Conservation (phyloP, 495 filamentous ascomycete species). For the Darksidea phi region DNA sequence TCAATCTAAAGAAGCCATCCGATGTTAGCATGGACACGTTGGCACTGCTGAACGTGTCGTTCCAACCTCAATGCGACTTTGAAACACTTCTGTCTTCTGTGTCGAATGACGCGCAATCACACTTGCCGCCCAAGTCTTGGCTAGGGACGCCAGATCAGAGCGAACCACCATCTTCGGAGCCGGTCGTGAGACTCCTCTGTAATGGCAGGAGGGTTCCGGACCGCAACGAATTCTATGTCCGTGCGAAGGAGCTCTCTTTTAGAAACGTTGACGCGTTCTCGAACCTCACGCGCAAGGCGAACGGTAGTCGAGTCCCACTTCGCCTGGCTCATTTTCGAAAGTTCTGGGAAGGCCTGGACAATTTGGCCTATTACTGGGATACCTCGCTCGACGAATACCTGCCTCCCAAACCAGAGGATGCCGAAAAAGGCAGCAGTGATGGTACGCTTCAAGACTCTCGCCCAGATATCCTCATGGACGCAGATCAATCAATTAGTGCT, state of each 20-base stretch:
- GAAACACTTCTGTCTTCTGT: slow-evolving; percentile 49
- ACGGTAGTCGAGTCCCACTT: slow-evolving; percentile 46
- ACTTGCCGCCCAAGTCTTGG: slow-evolving; percentile 53
- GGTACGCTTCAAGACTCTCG: background rate
- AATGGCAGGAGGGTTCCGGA: slow-evolving; percentile 53
- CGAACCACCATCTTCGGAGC: slow-evolving; percentile 9
- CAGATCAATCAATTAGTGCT: background rate
- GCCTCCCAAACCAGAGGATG: slow-evolving; percentile 16
- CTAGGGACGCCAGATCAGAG: slow-evolving; percentile 27
- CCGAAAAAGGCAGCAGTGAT: background rate
- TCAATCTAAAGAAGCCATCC: slow-evolving; percentile 53
- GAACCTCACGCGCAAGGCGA: slow-evolving; percentile 49
- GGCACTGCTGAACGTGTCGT: slow-evolving; percentile 53
- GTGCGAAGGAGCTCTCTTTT: slow-evolving; percentile 52
- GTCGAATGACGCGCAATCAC: slow-evolving; percentile 41
- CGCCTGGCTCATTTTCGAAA: slow-evolving; percentile 57
- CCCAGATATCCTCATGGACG: slow-evolving; percentile 3
- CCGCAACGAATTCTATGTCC: slow-evolving; percentile 50
- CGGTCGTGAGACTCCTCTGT: slow-evolving; percentile 43
- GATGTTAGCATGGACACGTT: slow-evolving; percentile 54
- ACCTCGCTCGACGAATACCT: slow-evolving; percentile 57
- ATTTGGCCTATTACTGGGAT: slow-evolving; percentile 66
- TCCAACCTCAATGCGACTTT: slow-evolving; percentile 47
- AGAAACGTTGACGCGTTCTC: slow-evolving; percentile 60
- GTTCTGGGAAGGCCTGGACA: slow-evolving; percentile 60